Base-by-base conservation (phyloP, 106 monocot species). In the Allium sativum region DNA sequence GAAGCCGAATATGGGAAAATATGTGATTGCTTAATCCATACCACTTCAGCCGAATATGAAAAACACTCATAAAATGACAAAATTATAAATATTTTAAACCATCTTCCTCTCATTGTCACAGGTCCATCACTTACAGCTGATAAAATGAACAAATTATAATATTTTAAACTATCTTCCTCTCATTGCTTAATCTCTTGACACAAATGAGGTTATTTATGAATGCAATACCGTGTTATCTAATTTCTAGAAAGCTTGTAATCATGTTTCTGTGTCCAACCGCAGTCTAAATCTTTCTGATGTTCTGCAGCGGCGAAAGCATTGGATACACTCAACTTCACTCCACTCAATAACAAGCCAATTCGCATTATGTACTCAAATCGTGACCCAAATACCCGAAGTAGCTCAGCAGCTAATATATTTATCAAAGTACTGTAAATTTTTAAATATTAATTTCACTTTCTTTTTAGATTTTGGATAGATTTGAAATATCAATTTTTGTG, bases 311-410 rank as follows among this genome's bases (percentile, higher is more conserved):
- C 80, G 52, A 85, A 78, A 66, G 85, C 93, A 48, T 47, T 89
- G 73, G 93, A 93, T 20, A 9, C 76, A 62, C 72, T 93, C 62
- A 93, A 93, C 65, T 93, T 85, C 61, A 74, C 89, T 53, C 83
- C 82, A 18, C 59, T 93, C 14, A 88, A 88, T 48, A 65, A 72
- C n/a, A 93, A 89, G 54, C 73, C 93, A 58, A 85, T 93, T 45
- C 77, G 93, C 8, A 78, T 89, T 4, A 93, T 89, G 93, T 85
- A 89, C 69, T 93, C 93, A 42, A 89, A 93, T 65, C 93, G 93
- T 64, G 89, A 93, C 68, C 93, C 93, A 9, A 85, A 78, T 60
- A 63, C 68, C 19, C 89, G 93, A 13, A 89, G 64, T 52, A 93
- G 89, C 68, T 80, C 89, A 2, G 65, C 79, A 55, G 93, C 89